Evolutionary conservation across 352 stramenopile genomes (phyloP), one percentile per base, ranked within the genome.

Genomic region (Pythium dissotocum): DNA sequence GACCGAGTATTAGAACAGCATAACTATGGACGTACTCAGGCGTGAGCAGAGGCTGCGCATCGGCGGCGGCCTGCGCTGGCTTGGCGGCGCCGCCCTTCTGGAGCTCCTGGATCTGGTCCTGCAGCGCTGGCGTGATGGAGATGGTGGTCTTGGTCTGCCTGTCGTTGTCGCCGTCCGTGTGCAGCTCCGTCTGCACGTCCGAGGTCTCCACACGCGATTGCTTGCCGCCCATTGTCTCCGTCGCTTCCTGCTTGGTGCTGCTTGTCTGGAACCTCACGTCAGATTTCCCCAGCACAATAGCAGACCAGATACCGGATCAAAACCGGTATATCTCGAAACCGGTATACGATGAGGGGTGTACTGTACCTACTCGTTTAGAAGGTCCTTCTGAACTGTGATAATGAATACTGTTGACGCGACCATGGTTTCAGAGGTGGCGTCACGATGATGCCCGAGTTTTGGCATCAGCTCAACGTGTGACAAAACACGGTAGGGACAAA

Each of bases 181-280:
- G 75, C 57, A 90, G 72, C 72, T 93, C 81, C 16, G 71, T 77
- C 63, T 83, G 75, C 56, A 72, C 68, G 36, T 91, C 83, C 32
- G 76, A 83, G 61, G 79, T 74, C 73, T 87, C 83, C 63, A 93
- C 79, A 59, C 85, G 85, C 68, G 85, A 91, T 73, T 89, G 85
- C 75, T 89, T 89, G 66, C 80, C 82, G 75, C 85, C 85, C 85
- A 93, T 93, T 49, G 51, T 69, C 46, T 40, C 46, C 16, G 8
- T 44, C 5, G 63, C 61, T 69, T 59, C 54, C 35, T 18, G 58
- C 49, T 44, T 58, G 33, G 48, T 30, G 28, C 36, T 24, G 40
- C 42, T 28, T 38, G n/a, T 26, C 18, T 32, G 48, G 59, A 68
- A 62, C 58, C 63, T 85, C 77, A 80, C 77, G 72, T 82, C 63